Percentiles rank a stretch among this genome's conserved stretches.
Conservation (phyloP, 179 eudicot genomes). For the Heliamphora pulchella region DNA sequence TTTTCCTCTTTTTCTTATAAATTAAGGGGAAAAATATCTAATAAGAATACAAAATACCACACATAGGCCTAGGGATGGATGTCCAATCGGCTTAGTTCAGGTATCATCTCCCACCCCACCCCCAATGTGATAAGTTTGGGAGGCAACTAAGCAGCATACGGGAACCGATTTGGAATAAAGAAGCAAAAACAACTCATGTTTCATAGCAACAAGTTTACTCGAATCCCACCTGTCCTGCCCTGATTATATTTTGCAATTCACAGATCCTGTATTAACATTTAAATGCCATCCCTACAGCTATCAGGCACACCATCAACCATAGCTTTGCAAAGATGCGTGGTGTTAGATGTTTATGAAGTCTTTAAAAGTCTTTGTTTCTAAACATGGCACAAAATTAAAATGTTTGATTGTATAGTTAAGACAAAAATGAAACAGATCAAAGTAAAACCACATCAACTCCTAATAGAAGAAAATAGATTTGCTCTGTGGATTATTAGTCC, state of each 20-base stretch:
- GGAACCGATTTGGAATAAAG: background rate
- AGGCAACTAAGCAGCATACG: background rate
- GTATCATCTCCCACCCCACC: constrained; percentile 5
- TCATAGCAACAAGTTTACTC: background rate
- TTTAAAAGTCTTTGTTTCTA: background rate
- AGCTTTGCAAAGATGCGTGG: background rate
- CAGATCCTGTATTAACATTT: background rate
- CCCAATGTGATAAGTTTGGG: background rate
- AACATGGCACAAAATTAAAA: background rate
- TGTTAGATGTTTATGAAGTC: background rate
- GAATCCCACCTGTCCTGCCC: background rate
- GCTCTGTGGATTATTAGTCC: too few species aligned
- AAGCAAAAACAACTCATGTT: background rate
- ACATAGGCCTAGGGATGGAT: background rate
- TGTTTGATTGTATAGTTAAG: background rate
- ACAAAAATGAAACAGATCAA: background rate
- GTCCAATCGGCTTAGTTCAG: background rate
- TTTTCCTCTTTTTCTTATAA: background rate
- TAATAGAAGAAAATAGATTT: too few species aligned
- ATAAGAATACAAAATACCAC: background rate
- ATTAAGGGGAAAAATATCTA: background rate
- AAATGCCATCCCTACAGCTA: background rate
- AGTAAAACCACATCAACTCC: background rate
- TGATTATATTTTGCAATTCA: background rate
- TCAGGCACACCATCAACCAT: background rate